phyloP scores from a whole-genome alignment of 306 rosid species.

The Malus sylvestris region DNA sequence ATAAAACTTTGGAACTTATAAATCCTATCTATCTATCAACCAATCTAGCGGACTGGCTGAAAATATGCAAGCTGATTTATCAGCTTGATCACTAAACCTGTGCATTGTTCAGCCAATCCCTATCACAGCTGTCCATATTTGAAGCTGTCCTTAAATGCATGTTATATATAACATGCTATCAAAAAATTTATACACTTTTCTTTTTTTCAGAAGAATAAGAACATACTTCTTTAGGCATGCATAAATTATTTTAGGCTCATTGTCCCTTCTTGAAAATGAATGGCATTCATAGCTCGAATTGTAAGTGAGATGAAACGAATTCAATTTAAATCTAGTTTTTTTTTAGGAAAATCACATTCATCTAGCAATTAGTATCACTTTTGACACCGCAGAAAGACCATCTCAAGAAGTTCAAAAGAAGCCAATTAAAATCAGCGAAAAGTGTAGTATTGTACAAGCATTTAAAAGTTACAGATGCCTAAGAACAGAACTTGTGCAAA shows the following conservation, averaged over 20 bases:
- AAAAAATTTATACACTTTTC: too few species aligned
- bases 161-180: too few species aligned
- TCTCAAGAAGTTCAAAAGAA: neutral
- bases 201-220: too few species aligned
- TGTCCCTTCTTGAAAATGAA: neutral
- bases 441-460: neutral
- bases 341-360: too few species aligned
- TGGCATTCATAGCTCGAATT: neutral
- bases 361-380: neutral
- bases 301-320: neutral
- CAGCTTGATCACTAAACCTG: neutral
- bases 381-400: neutral
- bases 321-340: neutral
- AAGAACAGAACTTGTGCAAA: conserved; percentile 15
- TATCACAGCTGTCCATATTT: neutral
- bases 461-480: neutral
- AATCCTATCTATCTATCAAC: too few species aligned
- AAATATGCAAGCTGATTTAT: neutral
- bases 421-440: neutral
- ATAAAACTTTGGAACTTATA: too few species aligned
- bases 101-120: neutral
- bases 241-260: neutral
- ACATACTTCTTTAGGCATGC: neutral
- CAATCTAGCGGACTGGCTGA: neutral
- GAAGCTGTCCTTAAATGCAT: neutral